Base-by-base conservation (phyloP, 2,329 filamentous ascomycete species). In the Thelonectria olida region DNA sequence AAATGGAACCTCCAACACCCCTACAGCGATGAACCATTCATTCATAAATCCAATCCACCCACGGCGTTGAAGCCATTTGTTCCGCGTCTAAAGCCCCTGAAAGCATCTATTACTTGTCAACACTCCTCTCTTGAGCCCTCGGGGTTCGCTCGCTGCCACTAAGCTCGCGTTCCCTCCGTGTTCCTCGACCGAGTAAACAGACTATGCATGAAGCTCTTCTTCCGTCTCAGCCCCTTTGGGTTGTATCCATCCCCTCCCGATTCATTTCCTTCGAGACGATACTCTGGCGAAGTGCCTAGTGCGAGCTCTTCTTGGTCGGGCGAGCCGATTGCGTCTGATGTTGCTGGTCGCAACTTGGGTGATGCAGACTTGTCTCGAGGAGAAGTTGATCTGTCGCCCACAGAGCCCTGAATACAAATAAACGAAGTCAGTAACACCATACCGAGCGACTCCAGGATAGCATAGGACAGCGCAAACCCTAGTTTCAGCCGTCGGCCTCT, bases 141-240 rank as follows among this genome's bases (percentile, higher is more conserved):
- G 5, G 22, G 9, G 9, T 36, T 3, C 27, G 4, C 19, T 6
- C 23, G 13, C 19, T 25, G 15, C 47, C 19, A 23, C 22, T 47
- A 52, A 13, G 41, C 25, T 39, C 25, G 17, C 5, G 42, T 38
- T 34, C n/a, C 58, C 27, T 52, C 31, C 2, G 22, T 7, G 36
- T 55, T 47, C 9, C 48, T 51, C 9, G 68, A 64, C 13, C 55
- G 60, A 1, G 59, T 57, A 31, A 84, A 83, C 9, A 84, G 67
- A 4, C 73, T 75, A 4, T 80, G 75, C 31, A 84, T 79, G 44
- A 84, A 83, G 65, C 82, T 84, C 71, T 79, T 84, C 64, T 78
- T 79, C 49, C 76, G 73, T 28, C 73, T 77, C 27, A 81, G 34
- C 4, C 34, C 57, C 59, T 58, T 70, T 3, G 50, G 20, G 5